Percentiles rank a stretch among this genome's conserved stretches.
These are phyloP conservation scores for Elaeis guineensis DNA, from an alignment of 176 grass and related monocot genomes.

Conservation along the genomic window DNA sequence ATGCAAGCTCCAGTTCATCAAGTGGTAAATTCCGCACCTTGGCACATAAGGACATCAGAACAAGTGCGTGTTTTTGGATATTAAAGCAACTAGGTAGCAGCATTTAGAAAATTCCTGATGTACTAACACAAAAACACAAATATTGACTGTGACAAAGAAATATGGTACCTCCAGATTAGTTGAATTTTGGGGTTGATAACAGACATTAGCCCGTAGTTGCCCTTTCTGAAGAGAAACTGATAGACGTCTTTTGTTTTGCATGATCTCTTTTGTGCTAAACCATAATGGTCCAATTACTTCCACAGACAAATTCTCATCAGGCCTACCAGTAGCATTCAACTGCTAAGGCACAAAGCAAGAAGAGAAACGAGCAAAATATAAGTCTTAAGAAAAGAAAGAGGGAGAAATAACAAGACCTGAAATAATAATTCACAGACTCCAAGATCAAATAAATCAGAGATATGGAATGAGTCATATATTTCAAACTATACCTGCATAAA, in stretches of 20 bases:
- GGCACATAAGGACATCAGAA: conserved; percentile 27
- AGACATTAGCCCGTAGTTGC: conserved; percentile 85
- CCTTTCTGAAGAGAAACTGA: conserved; percentile 94
- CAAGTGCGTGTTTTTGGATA: neutral
- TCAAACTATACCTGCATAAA: too few relatives aligned
- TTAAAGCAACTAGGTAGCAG: conserved; percentile 1
- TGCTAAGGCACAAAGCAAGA: conserved; percentile 31
- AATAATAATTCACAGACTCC: neutral
- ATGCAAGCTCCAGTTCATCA: conserved; percentile 94
- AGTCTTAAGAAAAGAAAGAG: conserved; percentile 1
- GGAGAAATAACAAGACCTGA: neutral
- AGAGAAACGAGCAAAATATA: conserved; percentile 19
- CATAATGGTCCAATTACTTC: conserved; percentile 74
- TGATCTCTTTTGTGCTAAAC: conserved; percentile 45
- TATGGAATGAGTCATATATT: too few relatives aligned
- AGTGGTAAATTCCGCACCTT: conserved; percentile 95
- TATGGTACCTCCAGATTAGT: conserved; percentile 84
- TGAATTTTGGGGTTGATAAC: conserved; percentile 71
- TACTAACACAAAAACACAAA: too few relatives aligned
- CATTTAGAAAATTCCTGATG: too few relatives aligned
- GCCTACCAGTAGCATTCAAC: conserved; percentile 88
- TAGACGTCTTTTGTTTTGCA: conserved; percentile 49
- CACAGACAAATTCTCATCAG: conserved; percentile 84
- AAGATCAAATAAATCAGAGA: too few relatives aligned
- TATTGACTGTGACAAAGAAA: conserved; percentile 15